Percentiles rank a stretch among this genome's conserved stretches.
phyloP scores from a whole-genome alignment of 371 early-diverging fungal species.

The Circinella minor region DNA sequence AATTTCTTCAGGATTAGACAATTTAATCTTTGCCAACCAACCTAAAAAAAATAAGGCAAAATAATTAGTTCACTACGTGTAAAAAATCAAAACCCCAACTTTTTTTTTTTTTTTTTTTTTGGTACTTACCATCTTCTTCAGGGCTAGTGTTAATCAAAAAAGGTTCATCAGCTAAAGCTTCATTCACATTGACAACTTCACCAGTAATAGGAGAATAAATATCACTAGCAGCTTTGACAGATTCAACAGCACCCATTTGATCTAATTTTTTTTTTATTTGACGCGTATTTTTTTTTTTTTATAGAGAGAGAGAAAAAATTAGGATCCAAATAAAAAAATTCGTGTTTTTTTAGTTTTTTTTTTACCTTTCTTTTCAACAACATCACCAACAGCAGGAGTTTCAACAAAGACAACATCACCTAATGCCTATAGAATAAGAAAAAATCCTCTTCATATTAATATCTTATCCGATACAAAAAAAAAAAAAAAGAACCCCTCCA shows the following conservation, averaged over 20 bases:
- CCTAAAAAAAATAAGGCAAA: slow-evolving; percentile 52
- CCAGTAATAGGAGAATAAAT: slow-evolving; percentile 91
- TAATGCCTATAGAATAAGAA: slow-evolving; percentile 50
- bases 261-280: slow-evolving; percentile 53
- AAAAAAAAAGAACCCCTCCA: too few species aligned
- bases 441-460: background rate
- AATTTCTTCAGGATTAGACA: slow-evolving; percentile 70
- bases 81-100: too few species aligned
- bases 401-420: slow-evolving; percentile 97
- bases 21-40: slow-evolving; percentile 93
- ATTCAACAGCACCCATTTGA: slow-evolving; percentile 87
- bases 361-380: slow-evolving; percentile 65
- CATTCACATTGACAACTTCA: slow-evolving; percentile 81
- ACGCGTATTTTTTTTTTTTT: background rate
- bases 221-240: slow-evolving; percentile 96
- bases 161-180: slow-evolving; percentile 65
- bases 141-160: slow-evolving; percentile 80
- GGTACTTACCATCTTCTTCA: slow-evolving; percentile 77
- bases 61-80: too few species aligned
- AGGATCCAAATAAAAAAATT: too few species aligned
- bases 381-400: slow-evolving; percentile 67
- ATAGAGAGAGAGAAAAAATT: too few species aligned
- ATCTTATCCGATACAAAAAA: too few species aligned
- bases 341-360: background rate
- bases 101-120: background rate